Evolutionary conservation across 2,329 filamentous ascomycete species (phyloP).

Genomic region (Penicillium sp.): DNA sequence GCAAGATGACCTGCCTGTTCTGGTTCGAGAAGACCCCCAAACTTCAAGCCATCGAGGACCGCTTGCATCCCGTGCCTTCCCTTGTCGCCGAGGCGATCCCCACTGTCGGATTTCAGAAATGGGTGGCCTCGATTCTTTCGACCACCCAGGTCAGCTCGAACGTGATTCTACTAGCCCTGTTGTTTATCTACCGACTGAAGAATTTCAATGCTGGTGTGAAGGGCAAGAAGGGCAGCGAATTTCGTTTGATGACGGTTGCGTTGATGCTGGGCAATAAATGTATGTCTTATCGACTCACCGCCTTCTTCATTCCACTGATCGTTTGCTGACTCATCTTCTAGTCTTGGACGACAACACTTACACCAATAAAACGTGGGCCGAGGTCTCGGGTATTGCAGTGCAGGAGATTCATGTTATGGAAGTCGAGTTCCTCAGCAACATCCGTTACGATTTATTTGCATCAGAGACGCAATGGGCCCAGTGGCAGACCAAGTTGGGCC

Average conservation of each 20-base stretch:
- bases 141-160: conserved; percentile 97
- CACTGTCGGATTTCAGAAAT: conserved; percentile 77
- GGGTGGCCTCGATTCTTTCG: conserved; percentile 82
- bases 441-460: conserved; percentile 87
- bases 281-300: conserved; percentile 42
- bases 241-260: conserved; percentile 83
- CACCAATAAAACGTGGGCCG: conserved; percentile 99
- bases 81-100: conserved; percentile 69
- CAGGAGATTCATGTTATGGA: conserved; percentile 98
- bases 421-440: conserved; percentile 98
- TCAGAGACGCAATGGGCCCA: conserved; percentile 79
- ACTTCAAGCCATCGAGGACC: conserved; percentile 65
- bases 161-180: conserved; percentile 78
- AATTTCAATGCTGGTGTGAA: conserved; percentile 82
- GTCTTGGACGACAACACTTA: conserved; percentile 98
- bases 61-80: conserved; percentile 42
- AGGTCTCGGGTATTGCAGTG: conserved; percentile 90
- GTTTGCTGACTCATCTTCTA: conserved; percentile 36
- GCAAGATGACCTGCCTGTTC: conserved; percentile 89
- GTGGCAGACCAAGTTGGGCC: conserved; percentile 77
- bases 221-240: conserved; percentile 89
- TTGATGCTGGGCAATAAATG: conserved; percentile 98
- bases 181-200: conserved; percentile 92
- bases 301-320: conserved; percentile 1
- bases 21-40: conserved; percentile 92